Percentiles rank a stretch among this genome's conserved stretches.
Evolutionary conservation across 345 rosid genomes (phyloP).

Genomic region (Excoecaria agallocha): DNA sequence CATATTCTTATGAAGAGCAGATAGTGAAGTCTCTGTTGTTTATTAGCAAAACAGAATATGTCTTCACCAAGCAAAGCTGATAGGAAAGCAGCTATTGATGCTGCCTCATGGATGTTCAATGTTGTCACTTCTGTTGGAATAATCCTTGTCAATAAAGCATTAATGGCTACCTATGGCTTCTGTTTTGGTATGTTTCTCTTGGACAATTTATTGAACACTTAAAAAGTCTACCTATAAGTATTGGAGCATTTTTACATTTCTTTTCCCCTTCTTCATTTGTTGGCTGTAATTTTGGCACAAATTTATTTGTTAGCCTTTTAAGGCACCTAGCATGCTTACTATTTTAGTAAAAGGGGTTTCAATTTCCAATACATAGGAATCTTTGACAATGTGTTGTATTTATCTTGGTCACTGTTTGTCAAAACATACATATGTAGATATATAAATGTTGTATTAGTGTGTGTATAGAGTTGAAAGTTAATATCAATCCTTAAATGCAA

Average conservation of each 20-base stretch:
- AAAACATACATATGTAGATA: too few relatives aligned
- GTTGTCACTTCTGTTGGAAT: conserved; percentile 98
- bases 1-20: conserved; percentile 25
- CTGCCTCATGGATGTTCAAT: conserved; percentile 95
- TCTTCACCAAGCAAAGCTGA: conserved; percentile 66
- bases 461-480: background rate
- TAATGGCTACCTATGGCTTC: conserved; percentile 94
- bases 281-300: background rate
- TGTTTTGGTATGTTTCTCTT: conserved; percentile 63
- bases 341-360: background rate
- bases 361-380: background rate
- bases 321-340: background rate
- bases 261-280: background rate
- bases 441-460: background rate
- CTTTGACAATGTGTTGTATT: background rate
- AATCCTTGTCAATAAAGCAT: conserved; percentile 90
- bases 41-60: conserved; percentile 38
- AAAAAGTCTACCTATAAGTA: conserved; percentile 8
- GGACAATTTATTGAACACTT: background rate
- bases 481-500: background rate
- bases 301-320: background rate
- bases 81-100: conserved; percentile 74
- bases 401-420: background rate
- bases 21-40: conserved; percentile 30
- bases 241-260: background rate